A percentile compares a stretch with the other conserved stretches of the same genome.
phyloP scores from a whole-genome alignment of 2,329 filamentous ascomycete species.

The Fusarium dlaminii region DNA sequence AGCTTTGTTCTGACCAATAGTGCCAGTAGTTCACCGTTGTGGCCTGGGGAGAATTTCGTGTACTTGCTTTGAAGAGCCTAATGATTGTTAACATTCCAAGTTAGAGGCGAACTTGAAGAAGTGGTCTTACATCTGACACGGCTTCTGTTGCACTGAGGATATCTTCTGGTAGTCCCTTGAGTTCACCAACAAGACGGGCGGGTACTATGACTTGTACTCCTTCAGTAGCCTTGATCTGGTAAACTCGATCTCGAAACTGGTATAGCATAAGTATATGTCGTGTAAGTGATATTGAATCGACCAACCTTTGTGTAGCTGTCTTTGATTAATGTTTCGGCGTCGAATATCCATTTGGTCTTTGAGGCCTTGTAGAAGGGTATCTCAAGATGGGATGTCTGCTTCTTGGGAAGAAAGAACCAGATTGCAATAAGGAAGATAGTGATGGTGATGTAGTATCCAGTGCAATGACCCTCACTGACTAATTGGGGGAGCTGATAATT shows the following conservation, averaged over 20 bases:
- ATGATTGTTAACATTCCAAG: not conserved
- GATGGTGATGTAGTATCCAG: slow-evolving; percentile 55
- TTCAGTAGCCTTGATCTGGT: slow-evolving; percentile 62
- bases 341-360: slow-evolving; percentile 61
- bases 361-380: slow-evolving; percentile 60
- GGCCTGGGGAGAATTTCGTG: slow-evolving; percentile 59
- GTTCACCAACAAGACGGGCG: slow-evolving; percentile 54
- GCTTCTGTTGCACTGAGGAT: slow-evolving; percentile 59
- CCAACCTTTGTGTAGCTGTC: slow-evolving; percentile 60
- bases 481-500: slow-evolving; percentile 37
- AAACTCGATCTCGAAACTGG: slow-evolving; percentile 59
- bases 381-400: slow-evolving; percentile 46
- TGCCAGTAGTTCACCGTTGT: slow-evolving; percentile 56
- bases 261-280: slow-evolving; percentile 27
- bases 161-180: slow-evolving; percentile 60
- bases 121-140: slow-evolving; percentile 54
- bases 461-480: slow-evolving; percentile 42
- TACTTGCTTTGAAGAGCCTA: slow-evolving; percentile 62
- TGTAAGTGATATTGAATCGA: not conserved
- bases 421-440: slow-evolving; percentile 48
- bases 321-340: slow-evolving; percentile 57
- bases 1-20: slow-evolving; percentile 57
- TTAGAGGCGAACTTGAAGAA: not conserved
- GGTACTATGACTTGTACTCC: slow-evolving; percentile 60
- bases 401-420: slow-evolving; percentile 52